Conservation (phyloP, 2,329 filamentous ascomycete species). For the Orbilia blumenaviensis region DNA sequence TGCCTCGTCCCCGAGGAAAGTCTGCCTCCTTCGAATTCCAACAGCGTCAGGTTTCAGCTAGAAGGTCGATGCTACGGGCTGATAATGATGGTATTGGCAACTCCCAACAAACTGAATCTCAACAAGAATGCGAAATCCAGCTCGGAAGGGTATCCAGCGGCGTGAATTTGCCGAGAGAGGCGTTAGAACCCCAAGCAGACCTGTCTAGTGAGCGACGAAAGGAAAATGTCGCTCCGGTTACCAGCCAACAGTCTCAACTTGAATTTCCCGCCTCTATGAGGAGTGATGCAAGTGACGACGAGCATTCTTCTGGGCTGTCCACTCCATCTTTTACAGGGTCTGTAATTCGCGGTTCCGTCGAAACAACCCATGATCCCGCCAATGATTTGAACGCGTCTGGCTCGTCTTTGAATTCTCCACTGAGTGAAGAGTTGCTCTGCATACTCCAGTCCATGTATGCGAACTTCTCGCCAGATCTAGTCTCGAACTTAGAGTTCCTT, state of each 20-base stretch:
- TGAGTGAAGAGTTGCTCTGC: neutral
- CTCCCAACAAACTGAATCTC: neutral
- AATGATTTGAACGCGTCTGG: neutral
- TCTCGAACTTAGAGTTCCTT: neutral
- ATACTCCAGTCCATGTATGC: constrained; percentile 21
- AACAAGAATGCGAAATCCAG: neutral
- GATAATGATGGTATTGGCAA: neutral
- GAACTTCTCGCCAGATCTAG: neutral
- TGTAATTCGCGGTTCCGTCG: neutral
- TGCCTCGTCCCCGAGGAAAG: neutral
- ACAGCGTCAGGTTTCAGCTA: neutral
- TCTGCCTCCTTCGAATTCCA: neutral
- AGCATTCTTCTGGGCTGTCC: neutral
- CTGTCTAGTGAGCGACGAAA: constrained; percentile 7
- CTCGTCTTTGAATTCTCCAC: neutral
- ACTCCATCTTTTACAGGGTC: neutral
- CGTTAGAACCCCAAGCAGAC: neutral
- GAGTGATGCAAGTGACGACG: neutral
- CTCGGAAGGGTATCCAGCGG: neutral
- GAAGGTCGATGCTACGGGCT: neutral
- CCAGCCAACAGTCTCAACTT: neutral
- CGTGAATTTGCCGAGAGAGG: neutral
- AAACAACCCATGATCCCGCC: neutral
- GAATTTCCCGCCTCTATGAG: neutral
- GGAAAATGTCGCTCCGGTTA: constrained; percentile 27